Base-by-base conservation (phyloP, 345 rosid species). In the Physaria fendleri region DNA sequence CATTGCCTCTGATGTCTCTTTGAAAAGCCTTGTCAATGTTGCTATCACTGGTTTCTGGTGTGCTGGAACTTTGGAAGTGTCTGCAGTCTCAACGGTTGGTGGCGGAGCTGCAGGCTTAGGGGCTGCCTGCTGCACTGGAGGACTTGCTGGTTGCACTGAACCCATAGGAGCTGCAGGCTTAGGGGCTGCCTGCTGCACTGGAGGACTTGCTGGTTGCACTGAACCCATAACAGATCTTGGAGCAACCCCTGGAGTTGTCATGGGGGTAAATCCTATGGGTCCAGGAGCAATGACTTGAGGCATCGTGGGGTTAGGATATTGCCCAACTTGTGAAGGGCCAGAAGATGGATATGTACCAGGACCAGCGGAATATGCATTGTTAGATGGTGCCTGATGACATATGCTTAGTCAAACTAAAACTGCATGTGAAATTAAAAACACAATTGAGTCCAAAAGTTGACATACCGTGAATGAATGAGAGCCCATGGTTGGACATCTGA, bases 1-100 rank as follows among this genome's bases (percentile, higher is more conserved):
- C 70, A 84, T 60, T 47, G 95, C 95, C 68, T 90, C 95, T 24
- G 96, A 81, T 63, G 99, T 90, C 94, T 94, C 97, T 8, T 79
- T 81, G 72, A 78, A 94, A n/a, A 94, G 89, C 79, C 96, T 84
- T 13, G 89, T 81, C 81, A 94, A 68, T 22, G 97, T 87, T 47
- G 75, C 61, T 55, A 87, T 74, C 56, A 90, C 85, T 58, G 87
- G 78, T 69, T 69, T 87, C 72, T 84, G 90, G 65, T 78, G 84
- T 43, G 81, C 97, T 94, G 87, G 95, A 30, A 87, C 93, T 38
- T 74, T 90, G 63, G 88, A 81, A 43, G 89, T 87, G 74, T 94
- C 86, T 32, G 77, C 99, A 5, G 93, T 87, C 78, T 90, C 97
- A 46, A 87, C 83, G 8, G 99, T 94, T 40, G 97, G 83, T 56